Evolutionary conservation across 2,329 filamentous ascomycete genomes (phyloP).

Genomic region (Nigrospora sphaerica): DNA sequence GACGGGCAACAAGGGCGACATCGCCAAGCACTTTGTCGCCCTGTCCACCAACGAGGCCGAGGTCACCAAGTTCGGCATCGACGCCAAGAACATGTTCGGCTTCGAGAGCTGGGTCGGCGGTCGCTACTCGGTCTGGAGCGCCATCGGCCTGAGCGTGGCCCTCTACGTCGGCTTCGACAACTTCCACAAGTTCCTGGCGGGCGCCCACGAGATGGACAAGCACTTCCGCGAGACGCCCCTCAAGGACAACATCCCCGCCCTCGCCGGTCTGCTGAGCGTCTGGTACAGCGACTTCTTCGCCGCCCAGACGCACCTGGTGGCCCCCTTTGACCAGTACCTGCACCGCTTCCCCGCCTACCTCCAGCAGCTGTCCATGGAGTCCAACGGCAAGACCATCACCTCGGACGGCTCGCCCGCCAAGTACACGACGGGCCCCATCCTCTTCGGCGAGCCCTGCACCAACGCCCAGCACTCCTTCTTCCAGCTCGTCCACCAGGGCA

Average conservation of each 20-base stretch:
- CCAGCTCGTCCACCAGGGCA: slow-evolving; percentile 98
- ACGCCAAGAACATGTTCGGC: slow-evolving; percentile 99
- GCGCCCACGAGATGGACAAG: slow-evolving; percentile 96
- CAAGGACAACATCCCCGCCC: slow-evolving; percentile 87
- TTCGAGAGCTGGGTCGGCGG: slow-evolving; percentile 99
- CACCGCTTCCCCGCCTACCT: slow-evolving; percentile 99
- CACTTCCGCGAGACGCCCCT: slow-evolving; percentile 91
- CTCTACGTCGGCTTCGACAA: slow-evolving; percentile 96
- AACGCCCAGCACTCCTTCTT: slow-evolving; percentile 99
- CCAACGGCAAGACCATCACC: slow-evolving; percentile 95
- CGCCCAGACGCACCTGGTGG: slow-evolving; percentile 93
- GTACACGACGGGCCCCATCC: slow-evolving; percentile 92
- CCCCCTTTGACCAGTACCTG: slow-evolving; percentile 98
- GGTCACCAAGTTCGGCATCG: slow-evolving; percentile 98
- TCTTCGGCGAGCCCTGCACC: slow-evolving; percentile 97
- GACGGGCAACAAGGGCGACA: slow-evolving; percentile 68
- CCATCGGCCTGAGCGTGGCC: slow-evolving; percentile 89
- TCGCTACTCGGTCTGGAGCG: slow-evolving; percentile 97
- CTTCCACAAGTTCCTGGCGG: slow-evolving; percentile 92
- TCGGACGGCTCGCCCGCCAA: slow-evolving; percentile 84
- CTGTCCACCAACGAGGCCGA: slow-evolving; percentile 92
- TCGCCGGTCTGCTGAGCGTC: slow-evolving; percentile 89
- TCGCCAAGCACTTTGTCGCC: slow-evolving; percentile 98
- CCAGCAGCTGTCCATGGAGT: slow-evolving; percentile 99
- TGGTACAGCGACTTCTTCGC: slow-evolving; percentile 99